Evolutionary conservation across 768 basidiomycete species (phyloP).

Genomic region (Kwoniella dendrophila): DNA sequence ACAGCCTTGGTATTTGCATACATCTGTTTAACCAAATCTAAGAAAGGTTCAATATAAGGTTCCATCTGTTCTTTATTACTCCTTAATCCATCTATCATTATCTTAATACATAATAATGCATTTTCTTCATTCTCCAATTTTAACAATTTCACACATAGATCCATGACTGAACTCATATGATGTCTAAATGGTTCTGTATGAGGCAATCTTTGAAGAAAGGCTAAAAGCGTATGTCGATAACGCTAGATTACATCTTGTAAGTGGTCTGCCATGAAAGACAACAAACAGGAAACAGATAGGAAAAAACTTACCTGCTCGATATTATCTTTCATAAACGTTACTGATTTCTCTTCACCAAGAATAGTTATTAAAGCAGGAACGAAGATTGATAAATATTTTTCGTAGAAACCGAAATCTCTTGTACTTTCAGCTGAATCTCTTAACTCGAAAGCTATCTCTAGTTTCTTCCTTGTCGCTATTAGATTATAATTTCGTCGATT

Average conservation of each 20-base stretch:
- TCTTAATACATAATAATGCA: conserved; percentile 85
- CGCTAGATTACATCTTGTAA: conserved; percentile 59
- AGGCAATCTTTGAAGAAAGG: conserved; percentile 85
- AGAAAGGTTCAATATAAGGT: conserved; percentile 74
- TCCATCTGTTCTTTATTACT: conserved; percentile 60
- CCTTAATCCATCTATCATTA: conserved; percentile 82
- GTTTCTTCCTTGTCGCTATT: conserved; percentile 29
- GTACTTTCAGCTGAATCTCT: conserved; percentile 53
- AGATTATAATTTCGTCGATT: too few species aligned
- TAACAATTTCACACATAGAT: conserved; percentile 78
- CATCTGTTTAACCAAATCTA: conserved; percentile 75
- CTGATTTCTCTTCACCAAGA: conserved; percentile 43
- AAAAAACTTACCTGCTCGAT: conserved; percentile 52
- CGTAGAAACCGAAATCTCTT: conserved; percentile 48
- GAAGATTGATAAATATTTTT: conserved; percentile 48
- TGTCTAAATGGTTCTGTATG: conserved; percentile 74
- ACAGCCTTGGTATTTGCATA: conserved; percentile 73
- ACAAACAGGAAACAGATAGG: background rate
- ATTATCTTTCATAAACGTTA: conserved; percentile 58
- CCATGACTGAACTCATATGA: conserved; percentile 69
- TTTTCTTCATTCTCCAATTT: conserved; percentile 95
- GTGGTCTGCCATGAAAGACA: background rate
- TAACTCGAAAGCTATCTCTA: conserved; percentile 47
- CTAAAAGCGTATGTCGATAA: conserved; percentile 82
- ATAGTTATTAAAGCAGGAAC: conserved; percentile 43